phyloP scores from a whole-genome alignment of 2,329 filamentous ascomycete genomes.

The Huntiella bhutanensis region DNA sequence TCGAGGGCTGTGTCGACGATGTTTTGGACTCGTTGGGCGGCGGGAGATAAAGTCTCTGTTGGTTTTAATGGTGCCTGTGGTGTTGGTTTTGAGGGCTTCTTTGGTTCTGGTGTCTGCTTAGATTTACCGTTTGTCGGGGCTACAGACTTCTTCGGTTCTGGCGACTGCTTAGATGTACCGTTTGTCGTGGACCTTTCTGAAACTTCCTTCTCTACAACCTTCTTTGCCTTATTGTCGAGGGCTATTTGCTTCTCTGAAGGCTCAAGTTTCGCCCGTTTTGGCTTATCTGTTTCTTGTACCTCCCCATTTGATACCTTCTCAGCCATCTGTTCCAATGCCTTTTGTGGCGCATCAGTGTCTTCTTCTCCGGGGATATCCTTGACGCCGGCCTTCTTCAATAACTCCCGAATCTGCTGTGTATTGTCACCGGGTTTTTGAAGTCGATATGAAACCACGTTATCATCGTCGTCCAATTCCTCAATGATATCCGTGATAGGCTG shows the following conservation, averaged over 20 bases:
- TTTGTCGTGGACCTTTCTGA: slow-evolving; percentile 5
- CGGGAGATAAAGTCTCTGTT: slow-evolving; percentile 18
- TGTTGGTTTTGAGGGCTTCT: slow-evolving; percentile 14
- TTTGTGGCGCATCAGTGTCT: neutral
- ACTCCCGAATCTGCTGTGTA: slow-evolving; percentile 49
- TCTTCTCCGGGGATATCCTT: slow-evolving; percentile 15
- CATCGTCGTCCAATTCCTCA: slow-evolving; percentile 81
- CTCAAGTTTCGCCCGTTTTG: neutral
- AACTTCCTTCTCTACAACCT: neutral
- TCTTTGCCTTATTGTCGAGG: neutral
- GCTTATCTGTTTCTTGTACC: too few species aligned
- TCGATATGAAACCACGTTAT: slow-evolving; percentile 55
- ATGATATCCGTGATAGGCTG: slow-evolving; percentile 69
- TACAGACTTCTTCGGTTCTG: slow-evolving; percentile 32
- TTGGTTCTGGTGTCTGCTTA: slow-evolving; percentile 15
- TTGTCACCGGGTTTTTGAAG: slow-evolving; percentile 48
- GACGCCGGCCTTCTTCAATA: slow-evolving; percentile 59
- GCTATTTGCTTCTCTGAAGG: neutral
- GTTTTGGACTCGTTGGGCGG: slow-evolving; percentile 31
- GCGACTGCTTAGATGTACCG: slow-evolving; percentile 18
- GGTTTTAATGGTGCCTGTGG: slow-evolving; percentile 32
- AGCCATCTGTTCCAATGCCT: neutral
- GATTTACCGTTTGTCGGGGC: slow-evolving; percentile 16
- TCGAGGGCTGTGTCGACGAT: slow-evolving; percentile 38
- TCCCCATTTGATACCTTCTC: neutral